Percentiles rank a stretch among this genome's conserved stretches.
These are phyloP conservation scores for Trypanosoma melophagium DNA, from an alignment of 208 protist genomes.

Conservation along the genomic window DNA sequence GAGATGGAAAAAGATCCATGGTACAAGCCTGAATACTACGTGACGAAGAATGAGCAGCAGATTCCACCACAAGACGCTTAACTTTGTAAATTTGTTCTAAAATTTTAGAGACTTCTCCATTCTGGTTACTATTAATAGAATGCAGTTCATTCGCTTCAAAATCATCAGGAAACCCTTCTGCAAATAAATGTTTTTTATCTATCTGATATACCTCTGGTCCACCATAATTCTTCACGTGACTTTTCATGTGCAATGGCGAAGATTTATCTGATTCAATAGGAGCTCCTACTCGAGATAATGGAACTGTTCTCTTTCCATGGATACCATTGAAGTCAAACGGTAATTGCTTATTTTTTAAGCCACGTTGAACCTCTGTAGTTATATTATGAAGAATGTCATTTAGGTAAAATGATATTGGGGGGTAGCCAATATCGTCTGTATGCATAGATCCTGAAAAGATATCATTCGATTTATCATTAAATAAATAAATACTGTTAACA, in stretches of 20 bases:
- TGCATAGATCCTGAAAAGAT: not conserved
- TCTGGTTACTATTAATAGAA: not conserved
- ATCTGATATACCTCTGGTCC: not conserved
- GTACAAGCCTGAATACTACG: constrained; percentile 2
- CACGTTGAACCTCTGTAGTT: not conserved
- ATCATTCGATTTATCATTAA: not conserved
- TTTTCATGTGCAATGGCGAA: not conserved
- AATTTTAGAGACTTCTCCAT: not conserved
- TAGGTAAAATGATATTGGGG: constrained; percentile 21
- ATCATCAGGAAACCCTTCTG: too few relatives aligned
- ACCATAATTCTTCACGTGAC: not conserved
- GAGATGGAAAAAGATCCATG: not conserved
- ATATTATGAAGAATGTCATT: constrained; percentile 12
- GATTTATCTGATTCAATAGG: not conserved
- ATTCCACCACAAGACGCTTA: constrained; percentile 6
- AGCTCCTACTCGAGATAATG: not conserved
- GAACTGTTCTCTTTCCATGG: not conserved
- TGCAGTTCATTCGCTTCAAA: not conserved
- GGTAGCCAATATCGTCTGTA: constrained; percentile 14
- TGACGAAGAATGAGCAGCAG: constrained; percentile 1
- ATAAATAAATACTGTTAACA: not conserved
- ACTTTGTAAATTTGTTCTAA: constrained; percentile 1
- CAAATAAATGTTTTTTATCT: too few relatives aligned
- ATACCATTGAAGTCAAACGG: not conserved
- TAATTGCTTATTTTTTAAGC: not conserved